Evolutionary conservation across 2,329 filamentous ascomycete species (phyloP).

Genomic region (Onygenales sp.): DNA sequence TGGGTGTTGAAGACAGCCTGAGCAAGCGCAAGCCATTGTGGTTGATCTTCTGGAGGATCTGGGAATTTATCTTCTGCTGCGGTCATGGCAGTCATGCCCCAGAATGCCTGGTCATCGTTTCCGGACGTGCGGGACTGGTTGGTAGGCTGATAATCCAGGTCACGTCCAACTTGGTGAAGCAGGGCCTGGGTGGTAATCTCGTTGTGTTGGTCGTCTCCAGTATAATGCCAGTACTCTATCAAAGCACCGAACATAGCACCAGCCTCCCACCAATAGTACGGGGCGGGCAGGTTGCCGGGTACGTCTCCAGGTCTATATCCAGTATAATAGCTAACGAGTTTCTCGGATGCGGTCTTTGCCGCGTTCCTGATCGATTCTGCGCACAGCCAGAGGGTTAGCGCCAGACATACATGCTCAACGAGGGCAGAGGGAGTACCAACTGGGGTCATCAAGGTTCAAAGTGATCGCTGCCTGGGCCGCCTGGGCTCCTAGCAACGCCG

Average conservation of each 20-base stretch:
- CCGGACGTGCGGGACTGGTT: conserved; percentile 38
- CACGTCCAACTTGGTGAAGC: conserved; percentile 62
- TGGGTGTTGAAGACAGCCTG: conserved; percentile 77
- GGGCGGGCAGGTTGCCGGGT: conserved; percentile 23
- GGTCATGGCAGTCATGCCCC: conserved; percentile 72
- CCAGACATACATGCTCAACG: not conserved
- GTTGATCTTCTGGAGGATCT: conserved; percentile 51
- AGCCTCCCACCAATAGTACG: conserved; percentile 31
- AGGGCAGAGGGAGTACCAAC: conserved; percentile 11
- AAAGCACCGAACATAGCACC: conserved; percentile 41
- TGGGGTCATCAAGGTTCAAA: conserved; percentile 18
- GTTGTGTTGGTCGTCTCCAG: conserved; percentile 61
- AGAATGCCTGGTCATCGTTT: conserved; percentile 62
- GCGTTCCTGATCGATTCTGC: conserved; percentile 27
- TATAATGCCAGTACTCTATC: conserved; percentile 76
- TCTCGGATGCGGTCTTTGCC: conserved; percentile 22
- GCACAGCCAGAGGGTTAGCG: conserved; percentile 20
- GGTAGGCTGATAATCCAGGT: conserved; percentile 67
- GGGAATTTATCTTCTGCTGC: conserved; percentile 70
- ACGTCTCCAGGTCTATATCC: conserved; percentile 23
- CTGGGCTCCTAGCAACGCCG: conserved; percentile 15
- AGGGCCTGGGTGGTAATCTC: conserved; percentile 58
- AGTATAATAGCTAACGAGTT: conserved; percentile 27
- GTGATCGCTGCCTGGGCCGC: conserved; percentile 14
- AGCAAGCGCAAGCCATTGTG: conserved; percentile 68